A percentile compares a stretch with the other conserved stretches of the same genome.
phyloP scores from a whole-genome alignment of 179 eudicot genomes.

The Actinidia arguta region DNA sequence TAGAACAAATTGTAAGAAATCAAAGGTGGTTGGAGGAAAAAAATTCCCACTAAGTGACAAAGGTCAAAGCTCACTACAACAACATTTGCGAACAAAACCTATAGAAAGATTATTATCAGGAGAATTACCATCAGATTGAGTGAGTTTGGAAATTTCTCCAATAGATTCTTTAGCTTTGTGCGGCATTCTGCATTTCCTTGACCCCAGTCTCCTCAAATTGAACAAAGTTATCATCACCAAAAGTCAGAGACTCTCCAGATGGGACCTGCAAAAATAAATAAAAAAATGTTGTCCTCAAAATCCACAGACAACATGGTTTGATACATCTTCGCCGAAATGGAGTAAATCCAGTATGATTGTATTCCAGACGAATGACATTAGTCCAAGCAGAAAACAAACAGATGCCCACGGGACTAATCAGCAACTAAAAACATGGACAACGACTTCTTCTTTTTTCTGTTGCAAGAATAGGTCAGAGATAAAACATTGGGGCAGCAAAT shows the following conservation, averaged over 20 bases:
- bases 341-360: neutral
- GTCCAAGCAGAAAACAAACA: neutral
- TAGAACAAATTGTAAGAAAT: neutral
- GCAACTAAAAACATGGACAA: neutral
- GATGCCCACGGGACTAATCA: neutral
- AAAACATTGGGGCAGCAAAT: neutral
- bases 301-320: neutral
- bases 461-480: neutral
- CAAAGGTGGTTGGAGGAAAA: neutral
- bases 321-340: neutral
- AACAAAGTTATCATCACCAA: slow-evolving; percentile 80
- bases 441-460: neutral
- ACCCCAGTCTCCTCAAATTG: slow-evolving; percentile 84
- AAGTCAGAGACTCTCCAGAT: slow-evolving; percentile 82
- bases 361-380: neutral
- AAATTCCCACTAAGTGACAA: neutral
- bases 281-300: neutral
- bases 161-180: slow-evolving; percentile 99
- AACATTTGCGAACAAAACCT: neutral
- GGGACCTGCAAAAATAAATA: slow-evolving; percentile 68
- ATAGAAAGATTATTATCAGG: neutral
- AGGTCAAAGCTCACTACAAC: neutral
- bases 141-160: slow-evolving; percentile 97
- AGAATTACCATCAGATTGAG: slow-evolving; percentile 83
- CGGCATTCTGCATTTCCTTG: slow-evolving; percentile 81